Evolutionary conservation across 129 eudicot genomes (phyloP), one percentile per base, ranked within the genome.

Genomic region (Pittosporum tobira): DNA sequence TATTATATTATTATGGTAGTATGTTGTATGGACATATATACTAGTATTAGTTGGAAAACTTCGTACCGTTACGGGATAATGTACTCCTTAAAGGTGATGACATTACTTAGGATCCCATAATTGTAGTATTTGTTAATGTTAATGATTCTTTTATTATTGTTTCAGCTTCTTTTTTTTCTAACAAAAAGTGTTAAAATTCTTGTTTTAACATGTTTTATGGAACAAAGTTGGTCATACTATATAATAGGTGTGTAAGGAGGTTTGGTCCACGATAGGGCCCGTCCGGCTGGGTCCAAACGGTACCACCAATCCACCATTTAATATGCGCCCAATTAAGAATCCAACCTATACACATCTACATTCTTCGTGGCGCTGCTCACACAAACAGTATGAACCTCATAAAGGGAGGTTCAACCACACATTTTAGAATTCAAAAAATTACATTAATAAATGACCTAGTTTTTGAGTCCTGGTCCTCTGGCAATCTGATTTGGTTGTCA

Each of bases 21-120:
- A n/a, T n/a, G n/a, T n/a, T n/a, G n/a, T n/a, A n/a, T n/a, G n/a
- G n/a, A n/a, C n/a, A n/a, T 10, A 13, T 40, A 40, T 4, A 37
- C 43, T 4, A 2, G 9, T 6, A 37, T 40, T 40, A 34, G 9
- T 34, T 34, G 4, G 13, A 13, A 13, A 38, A 0, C 15, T 38
- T 9, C 44, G 11, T 7, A 2, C 14, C 1, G 8, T 2, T 40
- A 16, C 0, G 45, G 13, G 45, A 40, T 40, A 38, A 2, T 26
- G 13, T 18, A 51, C 1, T 51, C 16, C 10, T 2, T 40, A 18
- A 4, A 4, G 31, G 10, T 3, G 22, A 5, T 51, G 57, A 51
- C 44, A 51, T 5, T 28, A 53, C 19, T 18, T 53, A 27, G 22
- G 59, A 53, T 53, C 40, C 24, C 59, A 54, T 54, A 54, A 29